Base-by-base conservation (phyloP, 768 basidiomycete species). In the Russula virescens region DNA sequence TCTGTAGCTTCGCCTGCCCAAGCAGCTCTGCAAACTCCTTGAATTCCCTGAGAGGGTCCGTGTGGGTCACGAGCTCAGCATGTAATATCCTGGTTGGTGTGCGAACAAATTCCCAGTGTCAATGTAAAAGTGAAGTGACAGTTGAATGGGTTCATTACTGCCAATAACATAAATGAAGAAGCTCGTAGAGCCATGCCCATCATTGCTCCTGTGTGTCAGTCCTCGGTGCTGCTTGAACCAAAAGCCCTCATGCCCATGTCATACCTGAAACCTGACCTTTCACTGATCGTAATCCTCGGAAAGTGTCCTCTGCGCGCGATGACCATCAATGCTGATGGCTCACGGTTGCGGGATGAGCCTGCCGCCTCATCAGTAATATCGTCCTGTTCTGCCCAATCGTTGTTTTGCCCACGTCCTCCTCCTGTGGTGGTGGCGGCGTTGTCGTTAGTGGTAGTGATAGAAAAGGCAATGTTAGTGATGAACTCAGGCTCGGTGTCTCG, bases 21-120 rank as follows among this genome's bases (percentile, higher is more conserved):
- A 94, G 75, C 40, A 94, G 75, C 67, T 92, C 92, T 0, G 88
- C 88, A 21, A 94, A 83, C 62, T 91, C 90, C 69, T 92, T 89
- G 65, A 91, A 89, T 3, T 88, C 88, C 67, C 89, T 87, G 48
- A 89, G 75, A 26, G 81, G 83, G 66, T 84, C 83, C 2, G 81
- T 79, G 25, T 88, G 89, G 21, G 86, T 88, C 48, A 96, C 84
- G 64, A 97, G 87, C 54, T 86, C 18, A 89, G 87, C 1, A 92
- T 91, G 71, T 95, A 96, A 69, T 94, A 91, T 19, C 94, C 94
- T 89, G 16, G n/a, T 16, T 64, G 14, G n/a, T n/a, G n/a, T n/a
- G n/a, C n/a, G n/a, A 16, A 46, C n/a, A n/a, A n/a, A 21, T 21
- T 40, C 9, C 21, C 43, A 11, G 6, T 13, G 18, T 6, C 18